Evolutionary conservation across 495 filamentous ascomycete species (phyloP), one percentile per base, ranked within the genome.

Genomic region (Sphaerosporella brunnea): DNA sequence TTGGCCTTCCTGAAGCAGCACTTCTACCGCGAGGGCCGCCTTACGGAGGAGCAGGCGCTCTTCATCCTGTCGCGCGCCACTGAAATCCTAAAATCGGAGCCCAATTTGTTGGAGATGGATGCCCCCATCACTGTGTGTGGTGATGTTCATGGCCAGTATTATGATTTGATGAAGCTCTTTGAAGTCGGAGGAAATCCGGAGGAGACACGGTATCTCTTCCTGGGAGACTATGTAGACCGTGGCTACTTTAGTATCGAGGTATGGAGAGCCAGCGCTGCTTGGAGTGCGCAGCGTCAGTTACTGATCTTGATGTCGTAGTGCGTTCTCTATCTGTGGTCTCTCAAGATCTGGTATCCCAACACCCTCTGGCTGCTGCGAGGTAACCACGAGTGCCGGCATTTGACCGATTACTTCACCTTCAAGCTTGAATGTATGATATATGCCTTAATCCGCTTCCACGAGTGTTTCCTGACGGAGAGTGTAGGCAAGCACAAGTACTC

Each of bases 351-450:
- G 79, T 96, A 97, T 60, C 90, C 90, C 9, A 85, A 93, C 60
- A 88, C 84, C 2, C 80, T 97, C 40, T 97, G 90, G 90, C 69
- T 97, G 57, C 74, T 97, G 53, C 79, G 90, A 49, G 90, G 90
- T 54, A 97, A 97, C 62, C 90, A 97, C 66, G 90, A 97, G 69
- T 97, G 90, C 64, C 78, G 90, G 59, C 90, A 97, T 68, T 71
- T 97, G 70, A 97, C 90, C 21, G 90, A 97, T 62, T 97, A 97
- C 70, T 97, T 97, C 69, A 97, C 90, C 43, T 97, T 97, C 70
- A 95, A 96, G 71, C 73, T 97, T 46, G 90, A 97, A 65, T 97
- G 90, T 61, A 34, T 39, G 58, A 48, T 28, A 19, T 32, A 23
- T 1, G 15, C 1, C 23, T 1, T 9, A 8, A 18, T 39, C 36